Evolutionary conservation across 1,139 yeast species (phyloP).

Genomic region (Magnusiomyces ingens): DNA sequence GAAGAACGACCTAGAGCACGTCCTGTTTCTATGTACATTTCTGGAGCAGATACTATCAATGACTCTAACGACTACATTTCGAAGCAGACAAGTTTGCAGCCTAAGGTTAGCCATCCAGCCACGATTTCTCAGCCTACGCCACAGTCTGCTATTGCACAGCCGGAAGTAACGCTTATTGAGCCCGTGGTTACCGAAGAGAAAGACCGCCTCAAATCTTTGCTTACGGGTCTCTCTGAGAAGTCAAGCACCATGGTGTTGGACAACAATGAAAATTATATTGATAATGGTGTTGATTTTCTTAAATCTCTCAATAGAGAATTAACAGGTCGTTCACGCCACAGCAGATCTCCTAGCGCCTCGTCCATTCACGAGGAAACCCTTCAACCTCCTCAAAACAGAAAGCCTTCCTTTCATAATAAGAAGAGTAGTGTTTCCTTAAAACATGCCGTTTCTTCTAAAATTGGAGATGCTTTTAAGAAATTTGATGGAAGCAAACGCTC

Average conservation of each 20-base stretch:
- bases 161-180: conserved; percentile 9
- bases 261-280: conserved; percentile 30
- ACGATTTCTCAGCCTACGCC: conserved; percentile 16
- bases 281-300: conserved; percentile 53
- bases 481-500: conserved; percentile 19
- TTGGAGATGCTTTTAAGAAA: conserved; percentile 31
- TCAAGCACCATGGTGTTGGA: conserved; percentile 32
- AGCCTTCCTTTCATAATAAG: background rate
- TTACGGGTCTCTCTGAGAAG: conserved; percentile 34
- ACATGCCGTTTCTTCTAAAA: conserved; percentile 11
- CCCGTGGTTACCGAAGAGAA: conserved; percentile 22
- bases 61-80: conserved; percentile 5
- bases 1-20: conserved; percentile 9
- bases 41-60: conserved; percentile 9
- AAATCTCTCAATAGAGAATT: conserved; percentile 42
- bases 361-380: background rate
- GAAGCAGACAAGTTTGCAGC: conserved; percentile 3
- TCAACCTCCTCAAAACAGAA: background rate
- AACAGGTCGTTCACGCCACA: conserved; percentile 27
- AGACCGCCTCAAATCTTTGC: conserved; percentile 30
- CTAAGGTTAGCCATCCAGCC: background rate
- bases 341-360: conserved; percentile 7
- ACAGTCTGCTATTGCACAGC: background rate
- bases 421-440: conserved; percentile 5
- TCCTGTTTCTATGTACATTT: conserved; percentile 12